Evolutionary conservation across 2,329 filamentous ascomycete species (phyloP).

Genomic region (Septoria linicola): DNA sequence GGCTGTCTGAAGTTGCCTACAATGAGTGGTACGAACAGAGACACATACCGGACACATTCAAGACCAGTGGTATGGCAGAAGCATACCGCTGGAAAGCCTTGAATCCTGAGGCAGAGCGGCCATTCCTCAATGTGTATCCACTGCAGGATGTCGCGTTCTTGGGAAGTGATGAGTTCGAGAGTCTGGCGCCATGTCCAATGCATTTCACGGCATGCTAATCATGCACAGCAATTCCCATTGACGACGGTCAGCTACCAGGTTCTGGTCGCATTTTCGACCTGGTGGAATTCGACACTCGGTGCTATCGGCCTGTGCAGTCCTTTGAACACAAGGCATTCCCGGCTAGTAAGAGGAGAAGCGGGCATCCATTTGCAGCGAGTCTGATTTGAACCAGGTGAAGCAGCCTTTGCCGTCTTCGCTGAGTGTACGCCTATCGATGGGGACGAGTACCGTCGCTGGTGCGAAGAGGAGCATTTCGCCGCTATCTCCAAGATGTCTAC

Average conservation of each 20-base stretch:
- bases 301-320: slow-evolving; percentile 19
- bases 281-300: slow-evolving; percentile 19
- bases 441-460: slow-evolving; percentile 22
- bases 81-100: slow-evolving; percentile 18
- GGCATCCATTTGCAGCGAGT: background rate
- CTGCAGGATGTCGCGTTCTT: slow-evolving; percentile 18
- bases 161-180: slow-evolving; percentile 16
- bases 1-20: slow-evolving; percentile 15
- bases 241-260: slow-evolving; percentile 14
- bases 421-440: slow-evolving; percentile 21
- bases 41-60: slow-evolving; percentile 25
- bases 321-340: slow-evolving; percentile 3
- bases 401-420: slow-evolving; percentile 18
- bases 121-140: slow-evolving; percentile 23
- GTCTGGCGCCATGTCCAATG: background rate
- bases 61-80: slow-evolving; percentile 17
- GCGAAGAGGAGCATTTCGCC: slow-evolving; percentile 19
- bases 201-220: background rate
- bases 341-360: background rate
- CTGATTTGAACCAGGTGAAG: slow-evolving; percentile 3
- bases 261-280: slow-evolving; percentile 18
- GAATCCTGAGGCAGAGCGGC: slow-evolving; percentile 12
- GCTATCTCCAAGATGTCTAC: slow-evolving; percentile 14
- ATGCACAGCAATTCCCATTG: slow-evolving; percentile 19
- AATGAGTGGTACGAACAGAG: slow-evolving; percentile 20